Percentiles rank a stretch among this genome's conserved stretches.
These are phyloP conservation scores for Coniferiporia weirii DNA, from an alignment of 1,284 basidiomycete species.

Conservation along the genomic window DNA sequence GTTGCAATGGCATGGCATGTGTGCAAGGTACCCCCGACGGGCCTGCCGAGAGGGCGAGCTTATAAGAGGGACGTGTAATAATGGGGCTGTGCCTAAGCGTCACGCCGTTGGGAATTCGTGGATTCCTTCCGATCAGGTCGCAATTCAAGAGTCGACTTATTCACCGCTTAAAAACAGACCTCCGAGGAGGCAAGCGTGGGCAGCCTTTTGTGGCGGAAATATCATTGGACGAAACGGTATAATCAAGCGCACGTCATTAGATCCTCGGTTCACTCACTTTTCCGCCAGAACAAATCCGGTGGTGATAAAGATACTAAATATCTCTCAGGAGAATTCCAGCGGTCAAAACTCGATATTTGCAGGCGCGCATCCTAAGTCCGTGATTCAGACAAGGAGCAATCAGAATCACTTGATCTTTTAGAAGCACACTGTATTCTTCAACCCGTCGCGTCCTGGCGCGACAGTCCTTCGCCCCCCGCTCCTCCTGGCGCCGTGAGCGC, in stretches of 20 bases:
- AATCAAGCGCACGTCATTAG: too few relatives aligned
- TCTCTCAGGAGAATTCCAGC: too few relatives aligned
- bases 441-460: constrained; percentile 4
- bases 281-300: too few relatives aligned
- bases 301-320: too few relatives aligned
- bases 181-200: too few relatives aligned
- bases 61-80: too few relatives aligned
- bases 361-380: background rate
- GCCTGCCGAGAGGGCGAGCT: background rate
- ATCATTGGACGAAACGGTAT: too few relatives aligned
- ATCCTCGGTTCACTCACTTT: too few relatives aligned
- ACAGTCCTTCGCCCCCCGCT: background rate
- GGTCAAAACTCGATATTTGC: background rate
- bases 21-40: background rate
- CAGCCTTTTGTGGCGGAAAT: too few relatives aligned
- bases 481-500: constrained; percentile 1
- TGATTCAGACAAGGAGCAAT: background rate
- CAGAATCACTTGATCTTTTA: background rate
- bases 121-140: background rate
- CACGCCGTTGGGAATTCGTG: background rate
- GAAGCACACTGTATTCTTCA: background rate
- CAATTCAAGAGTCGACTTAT: too few relatives aligned
- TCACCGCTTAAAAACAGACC: too few relatives aligned
- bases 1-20: background rate
- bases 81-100: background rate